Evolutionary conservation across 2,329 filamentous ascomycete species (phyloP).

Genomic region (Epichloe scottii): DNA sequence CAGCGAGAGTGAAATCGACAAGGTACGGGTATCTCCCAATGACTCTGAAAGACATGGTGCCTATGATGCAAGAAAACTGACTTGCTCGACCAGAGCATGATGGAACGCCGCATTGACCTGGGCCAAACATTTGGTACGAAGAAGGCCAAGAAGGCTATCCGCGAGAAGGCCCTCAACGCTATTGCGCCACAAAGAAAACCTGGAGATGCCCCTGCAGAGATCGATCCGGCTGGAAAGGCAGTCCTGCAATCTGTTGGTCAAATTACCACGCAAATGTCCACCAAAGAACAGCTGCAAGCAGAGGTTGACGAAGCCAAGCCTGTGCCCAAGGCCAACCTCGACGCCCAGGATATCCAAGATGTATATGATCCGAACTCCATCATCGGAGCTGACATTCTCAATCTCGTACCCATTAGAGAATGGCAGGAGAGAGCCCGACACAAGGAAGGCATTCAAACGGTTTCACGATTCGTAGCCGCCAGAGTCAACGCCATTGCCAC

Average conservation of each 20-base stretch:
- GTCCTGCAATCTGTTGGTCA: conserved; percentile 53
- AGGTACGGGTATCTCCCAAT: conserved; percentile 12
- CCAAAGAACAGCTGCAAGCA: conserved; percentile 51
- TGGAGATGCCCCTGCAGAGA: conserved; percentile 30
- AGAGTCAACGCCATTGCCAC: conserved; percentile 43
- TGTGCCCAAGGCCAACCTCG: conserved; percentile 55
- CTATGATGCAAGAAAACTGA: conserved; percentile 11
- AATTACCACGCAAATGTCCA: conserved; percentile 52
- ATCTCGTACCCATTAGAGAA: conserved; percentile 55
- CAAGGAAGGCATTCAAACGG: conserved; percentile 41
- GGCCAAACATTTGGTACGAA: conserved; percentile 74
- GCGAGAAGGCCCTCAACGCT: conserved; percentile 56
- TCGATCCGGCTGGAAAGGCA: conserved; percentile 42
- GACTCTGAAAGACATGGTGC: too few species aligned
- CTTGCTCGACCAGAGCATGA: conserved; percentile 32
- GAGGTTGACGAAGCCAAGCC: conserved; percentile 57
- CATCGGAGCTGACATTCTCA: conserved; percentile 55
- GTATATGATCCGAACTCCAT: conserved; percentile 58
- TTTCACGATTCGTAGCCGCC: conserved; percentile 52
- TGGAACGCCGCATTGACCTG: conserved; percentile 54
- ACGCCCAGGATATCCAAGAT: conserved; percentile 54
- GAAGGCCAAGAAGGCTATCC: conserved; percentile 70
- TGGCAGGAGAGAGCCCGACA: conserved; percentile 59
- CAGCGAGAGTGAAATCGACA: conserved; percentile 18
- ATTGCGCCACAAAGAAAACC: conserved; percentile 36